Evolutionary conservation across 306 rosid genomes (phyloP).

Genomic region (Mimosa bimucronata): DNA sequence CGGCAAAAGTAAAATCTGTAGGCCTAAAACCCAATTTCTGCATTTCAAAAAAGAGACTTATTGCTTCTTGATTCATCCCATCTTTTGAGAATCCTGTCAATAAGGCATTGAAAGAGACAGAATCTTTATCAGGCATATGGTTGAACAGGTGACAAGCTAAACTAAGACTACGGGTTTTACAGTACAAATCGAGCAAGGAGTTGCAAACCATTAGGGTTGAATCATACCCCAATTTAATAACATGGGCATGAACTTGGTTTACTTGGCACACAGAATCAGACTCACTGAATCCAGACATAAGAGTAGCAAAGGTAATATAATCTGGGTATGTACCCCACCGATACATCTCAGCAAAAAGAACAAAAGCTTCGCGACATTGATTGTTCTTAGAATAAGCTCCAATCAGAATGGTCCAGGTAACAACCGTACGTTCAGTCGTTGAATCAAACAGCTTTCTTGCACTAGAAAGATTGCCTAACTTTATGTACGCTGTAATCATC

Average conservation of each 20-base stretch:
- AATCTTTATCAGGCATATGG: slow-evolving; percentile 61
- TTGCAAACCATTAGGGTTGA: slow-evolving; percentile 74
- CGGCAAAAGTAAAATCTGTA: slow-evolving; percentile 83
- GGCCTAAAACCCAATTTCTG: slow-evolving; percentile 61
- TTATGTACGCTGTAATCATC: slow-evolving; percentile 72
- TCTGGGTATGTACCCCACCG: slow-evolving; percentile 59
- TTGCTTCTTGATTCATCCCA: slow-evolving; percentile 64
- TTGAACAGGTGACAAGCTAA: slow-evolving; percentile 62
- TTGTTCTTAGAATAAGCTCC: slow-evolving; percentile 63
- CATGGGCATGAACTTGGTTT: slow-evolving; percentile 65
- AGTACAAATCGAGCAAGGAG: slow-evolving; percentile 81
- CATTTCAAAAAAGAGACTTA: slow-evolving; percentile 65
- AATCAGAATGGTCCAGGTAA: slow-evolving; percentile 87
- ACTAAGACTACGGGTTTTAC: slow-evolving; percentile 59
- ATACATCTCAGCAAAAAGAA: slow-evolving; percentile 68
- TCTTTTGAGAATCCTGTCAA: slow-evolving; percentile 76
- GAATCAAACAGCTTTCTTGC: slow-evolving; percentile 71
- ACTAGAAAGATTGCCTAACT: slow-evolving; percentile 56
- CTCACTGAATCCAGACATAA: slow-evolving; percentile 72
- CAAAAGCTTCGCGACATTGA: slow-evolving; percentile 56
- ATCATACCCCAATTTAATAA: slow-evolving; percentile 64
- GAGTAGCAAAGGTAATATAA: slow-evolving; percentile 74
- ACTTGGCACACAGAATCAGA: slow-evolving; percentile 53
- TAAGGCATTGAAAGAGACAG: slow-evolving; percentile 77
- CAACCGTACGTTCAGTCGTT: slow-evolving; percentile 67